Evolutionary conservation across 768 basidiomycete species (phyloP), one percentile per base, ranked within the genome.

Genomic region (Tylopilus cervinicoccineus): DNA sequence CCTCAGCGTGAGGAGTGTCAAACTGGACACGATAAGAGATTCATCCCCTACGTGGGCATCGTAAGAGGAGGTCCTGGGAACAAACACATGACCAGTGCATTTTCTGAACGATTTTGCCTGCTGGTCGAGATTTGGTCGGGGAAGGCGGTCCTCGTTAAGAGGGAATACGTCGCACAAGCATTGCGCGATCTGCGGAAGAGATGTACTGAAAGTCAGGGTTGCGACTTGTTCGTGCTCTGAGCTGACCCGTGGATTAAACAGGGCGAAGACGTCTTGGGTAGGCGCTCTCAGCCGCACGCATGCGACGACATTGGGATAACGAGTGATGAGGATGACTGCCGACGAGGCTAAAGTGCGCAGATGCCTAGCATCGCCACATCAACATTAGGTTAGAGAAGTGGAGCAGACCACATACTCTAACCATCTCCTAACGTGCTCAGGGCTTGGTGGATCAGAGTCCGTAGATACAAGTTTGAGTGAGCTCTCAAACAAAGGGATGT

Each of bases 161-260:
- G 69, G 65, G 23, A 84, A 68, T 24, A 81, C 60, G 1, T 70
- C 57, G 23, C 66, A 61, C 27, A 85, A 63, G 48, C 71, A 74
- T 10, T 57, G 38, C 12, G 75, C 73, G 2, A 74, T 67, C 2
- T 60, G 62, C 17, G 70, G 65, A 19, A 76, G 41, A 5, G 74
- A 78, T 3, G 67, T 64, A 53, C 70, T 75, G 50, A 84, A 65
- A 17, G 77, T 73, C 58, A 84, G 75, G 5, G 73, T 81, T 20
- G 80, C 73, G 8, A 78, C 81, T 28, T 67, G 53, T 0, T 77
- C 74, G 51, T 78, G 72, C 20, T 69, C 71, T 2, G 79, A 71
- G 9, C 77, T 66, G 9, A 71, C 72, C 56, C 81, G 80, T 4
- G 81, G 80, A 60, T 83, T 81, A 54, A 85, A 86, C 29, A 84